A percentile compares a stretch with the other conserved stretches of the same genome.
phyloP scores from a whole-genome alignment of 2,329 filamentous ascomycete species.

The Trichoderma sp. region DNA sequence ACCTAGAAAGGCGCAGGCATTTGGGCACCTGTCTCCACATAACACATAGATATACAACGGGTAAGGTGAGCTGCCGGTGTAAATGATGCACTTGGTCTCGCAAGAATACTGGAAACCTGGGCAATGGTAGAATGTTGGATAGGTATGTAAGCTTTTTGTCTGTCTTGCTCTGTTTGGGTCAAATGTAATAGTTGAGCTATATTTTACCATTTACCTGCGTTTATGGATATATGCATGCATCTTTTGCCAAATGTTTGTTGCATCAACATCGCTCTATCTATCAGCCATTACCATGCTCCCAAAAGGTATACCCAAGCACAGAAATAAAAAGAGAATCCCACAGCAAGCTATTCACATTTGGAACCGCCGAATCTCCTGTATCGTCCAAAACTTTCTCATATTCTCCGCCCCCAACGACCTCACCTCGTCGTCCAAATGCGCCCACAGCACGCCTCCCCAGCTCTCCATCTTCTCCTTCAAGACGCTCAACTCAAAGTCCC shows the following conservation, averaged over 20 bases:
- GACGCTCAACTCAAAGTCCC: slow-evolving; percentile 52
- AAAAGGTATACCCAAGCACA: not conserved
- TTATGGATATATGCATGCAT: not conserved
- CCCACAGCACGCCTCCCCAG: slow-evolving; percentile 77
- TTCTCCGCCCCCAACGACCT: slow-evolving; percentile 75
- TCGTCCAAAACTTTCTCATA: slow-evolving; percentile 79
- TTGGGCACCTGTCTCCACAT: not conserved
- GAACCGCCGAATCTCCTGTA: slow-evolving; percentile 63
- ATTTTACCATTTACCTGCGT: not conserved
- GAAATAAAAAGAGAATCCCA: not conserved
- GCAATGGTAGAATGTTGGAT: not conserved
- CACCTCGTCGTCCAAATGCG: slow-evolving; percentile 83
- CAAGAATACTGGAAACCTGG: not conserved
- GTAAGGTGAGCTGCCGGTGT: not conserved
- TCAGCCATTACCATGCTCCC: not conserved
- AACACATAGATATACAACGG: not conserved
- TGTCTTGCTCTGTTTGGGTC: not conserved
- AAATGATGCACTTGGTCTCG: not conserved
- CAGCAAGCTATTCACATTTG: not conserved
- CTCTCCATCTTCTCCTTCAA: slow-evolving; percentile 70
- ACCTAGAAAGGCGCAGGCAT: not conserved
- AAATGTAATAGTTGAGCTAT: not conserved
- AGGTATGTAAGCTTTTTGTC: not conserved
- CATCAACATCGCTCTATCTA: not conserved
- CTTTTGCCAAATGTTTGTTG: not conserved